Conservation (phyloP, 78 protist species). For the Mantamonas sphyraenae region DNA sequence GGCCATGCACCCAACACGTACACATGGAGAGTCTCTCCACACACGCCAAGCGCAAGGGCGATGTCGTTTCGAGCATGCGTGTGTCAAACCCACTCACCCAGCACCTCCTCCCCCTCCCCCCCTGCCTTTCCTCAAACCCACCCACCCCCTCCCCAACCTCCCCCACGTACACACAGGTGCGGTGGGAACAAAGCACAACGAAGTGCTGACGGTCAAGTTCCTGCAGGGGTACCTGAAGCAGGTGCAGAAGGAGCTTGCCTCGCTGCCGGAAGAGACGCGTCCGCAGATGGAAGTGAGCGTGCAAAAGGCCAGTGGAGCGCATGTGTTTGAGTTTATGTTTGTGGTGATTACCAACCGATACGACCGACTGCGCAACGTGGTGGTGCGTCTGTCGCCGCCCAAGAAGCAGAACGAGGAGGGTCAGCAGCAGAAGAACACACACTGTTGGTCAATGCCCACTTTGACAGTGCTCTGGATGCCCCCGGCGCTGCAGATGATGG, state of each 20-base stretch:
- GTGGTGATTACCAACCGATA: constrained; percentile 12
- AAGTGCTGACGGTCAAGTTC: background rate
- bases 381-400: constrained; percentile 5
- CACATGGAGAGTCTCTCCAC: too few species aligned
- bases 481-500: constrained; percentile 12
- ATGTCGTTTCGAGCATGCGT: too few species aligned
- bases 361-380: constrained; percentile 9
- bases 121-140: too few species aligned
- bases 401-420: background rate
- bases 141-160: too few species aligned
- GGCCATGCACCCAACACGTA: too few species aligned
- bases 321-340: constrained; percentile 1
- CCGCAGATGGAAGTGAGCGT: constrained; percentile 2
- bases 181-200: too few species aligned
- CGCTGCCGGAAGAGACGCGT: background rate
- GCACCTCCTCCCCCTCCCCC: too few species aligned
- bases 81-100: too few species aligned
- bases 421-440: too few species aligned
- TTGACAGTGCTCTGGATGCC: constrained; percentile 2
- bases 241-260: background rate
- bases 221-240: background rate
- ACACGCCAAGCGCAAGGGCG: too few species aligned
- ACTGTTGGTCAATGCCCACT: constrained; percentile 6
- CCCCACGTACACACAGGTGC: too few species aligned
- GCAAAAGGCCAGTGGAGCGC: background rate